Evolutionary conservation across 2,329 filamentous ascomycete species (phyloP).

Genomic region (Macrophomina phaseolina): DNA sequence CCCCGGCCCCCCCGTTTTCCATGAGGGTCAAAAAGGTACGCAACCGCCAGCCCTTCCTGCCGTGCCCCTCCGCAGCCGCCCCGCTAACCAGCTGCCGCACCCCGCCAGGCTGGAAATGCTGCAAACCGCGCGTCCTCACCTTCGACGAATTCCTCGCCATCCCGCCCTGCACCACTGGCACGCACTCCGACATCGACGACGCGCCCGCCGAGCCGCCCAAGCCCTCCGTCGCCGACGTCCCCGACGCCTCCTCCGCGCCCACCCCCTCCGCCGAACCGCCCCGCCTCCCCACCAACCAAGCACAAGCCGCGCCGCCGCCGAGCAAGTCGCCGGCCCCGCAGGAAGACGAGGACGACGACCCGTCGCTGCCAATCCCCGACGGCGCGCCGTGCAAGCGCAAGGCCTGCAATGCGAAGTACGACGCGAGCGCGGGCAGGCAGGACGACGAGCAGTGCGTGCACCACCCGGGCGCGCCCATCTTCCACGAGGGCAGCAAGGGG

Average conservation of each 20-base stretch:
- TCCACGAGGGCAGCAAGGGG: slow-evolving; percentile 98
- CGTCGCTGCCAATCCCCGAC: slow-evolving; percentile 80
- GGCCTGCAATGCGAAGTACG: slow-evolving; percentile 66
- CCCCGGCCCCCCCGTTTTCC: slow-evolving; percentile 87
- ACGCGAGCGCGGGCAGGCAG: slow-evolving; percentile 26
- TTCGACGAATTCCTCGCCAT: slow-evolving; percentile 98
- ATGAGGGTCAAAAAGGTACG: slow-evolving; percentile 97
- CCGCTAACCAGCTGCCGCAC: neutral
- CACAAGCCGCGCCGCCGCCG: slow-evolving; percentile 26
- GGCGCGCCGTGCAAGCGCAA: slow-evolving; percentile 79
- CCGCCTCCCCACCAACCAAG: slow-evolving; percentile 33
- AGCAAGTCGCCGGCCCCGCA: slow-evolving; percentile 42
- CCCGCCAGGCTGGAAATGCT: slow-evolving; percentile 90
- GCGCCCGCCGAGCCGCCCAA: slow-evolving; percentile 58
- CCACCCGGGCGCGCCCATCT: slow-evolving; percentile 89
- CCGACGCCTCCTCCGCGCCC: slow-evolving; percentile 8
- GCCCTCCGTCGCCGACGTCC: slow-evolving; percentile 39
- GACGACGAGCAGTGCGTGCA: slow-evolving; percentile 81
- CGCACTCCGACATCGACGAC: slow-evolving; percentile 86
- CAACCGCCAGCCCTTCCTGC: slow-evolving; percentile 24
- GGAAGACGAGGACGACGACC: slow-evolving; percentile 67
- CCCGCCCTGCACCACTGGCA: slow-evolving; percentile 88
- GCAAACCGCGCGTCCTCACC: slow-evolving; percentile 93
- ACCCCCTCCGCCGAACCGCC: slow-evolving; percentile 31
- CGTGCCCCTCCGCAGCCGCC: neutral